Evolutionary conservation across 129 eudicot species (phyloP), one percentile per base, ranked within the genome.

Genomic region (Silybum marianum): DNA sequence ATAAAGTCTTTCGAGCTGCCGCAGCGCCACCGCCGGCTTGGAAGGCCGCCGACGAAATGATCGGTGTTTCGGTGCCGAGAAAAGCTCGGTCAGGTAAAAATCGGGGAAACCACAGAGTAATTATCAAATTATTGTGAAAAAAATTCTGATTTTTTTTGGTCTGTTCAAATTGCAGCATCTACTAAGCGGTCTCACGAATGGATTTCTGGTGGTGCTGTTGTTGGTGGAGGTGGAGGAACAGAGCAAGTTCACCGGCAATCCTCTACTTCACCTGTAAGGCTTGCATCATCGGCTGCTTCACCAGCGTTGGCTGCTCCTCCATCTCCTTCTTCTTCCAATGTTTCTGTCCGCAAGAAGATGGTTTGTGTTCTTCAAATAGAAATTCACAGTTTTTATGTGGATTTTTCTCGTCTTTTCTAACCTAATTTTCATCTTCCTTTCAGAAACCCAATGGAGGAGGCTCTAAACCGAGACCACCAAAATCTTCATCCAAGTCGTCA

Each of bases 71-170:
- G 3, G 96, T 96, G 0, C 99, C 99, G 0, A 86, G 98, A 69
- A 96, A 96, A 84, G 99, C 99, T 66, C 98, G 99, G 7, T 88
- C 99, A 36, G 98, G 99, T 96, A 89, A 75, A 22, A 40, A 1
- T 25, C 10, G 3, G 21, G 39, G 14, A 18, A 58, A 6, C 6
- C 5, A 0, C 12, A 3, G 54, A 51, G 0, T 44, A 30, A 0
- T 28, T 63, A 79, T 69, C 18, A 23, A 9, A 6, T 51, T 40
- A 9, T 28, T 19, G 13, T 54, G 44, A 54, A 25, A 36, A 77
- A 83, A 42, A 18, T 60, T 71, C 14, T 78, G n/a, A 72, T 73
- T 25, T 36, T 28, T 63, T 71, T 25, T 16, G 3, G 18, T 71
- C 42, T 73, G 40, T 21, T 75, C 39, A 69, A n/a, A 32, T 87